Conservation (phyloP, 495 filamentous ascomycete species). For the Penicillium salamii region DNA sequence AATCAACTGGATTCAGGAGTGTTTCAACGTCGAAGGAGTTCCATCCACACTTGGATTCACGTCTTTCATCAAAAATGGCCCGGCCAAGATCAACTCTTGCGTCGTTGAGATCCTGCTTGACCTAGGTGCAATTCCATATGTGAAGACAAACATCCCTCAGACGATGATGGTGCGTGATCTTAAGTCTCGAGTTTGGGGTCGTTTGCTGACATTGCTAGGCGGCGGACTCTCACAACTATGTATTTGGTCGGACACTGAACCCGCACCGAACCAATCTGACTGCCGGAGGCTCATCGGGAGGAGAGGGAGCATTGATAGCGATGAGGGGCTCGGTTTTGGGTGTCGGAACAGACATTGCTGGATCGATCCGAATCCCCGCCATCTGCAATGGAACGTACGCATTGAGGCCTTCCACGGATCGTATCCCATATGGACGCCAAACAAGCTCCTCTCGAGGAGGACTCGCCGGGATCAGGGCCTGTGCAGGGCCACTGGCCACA, state of each 20-base stretch:
- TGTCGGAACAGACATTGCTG: conserved; percentile 64
- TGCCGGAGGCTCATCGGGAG: conserved; percentile 57
- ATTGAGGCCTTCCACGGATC: conserved; percentile 31
- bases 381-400: conserved; percentile 50
- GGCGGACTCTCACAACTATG: conserved; percentile 35
- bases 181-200: too few relatives aligned
- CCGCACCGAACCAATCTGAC: conserved; percentile 15
- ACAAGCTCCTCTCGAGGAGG: conserved; percentile 30
- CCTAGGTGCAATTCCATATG: conserved; percentile 45
- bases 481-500: conserved; percentile 53
- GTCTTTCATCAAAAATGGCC: conserved; percentile 43
- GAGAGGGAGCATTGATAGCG: conserved; percentile 60
- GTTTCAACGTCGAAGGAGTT: conserved; percentile 49
- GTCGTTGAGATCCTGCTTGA: conserved; percentile 20
- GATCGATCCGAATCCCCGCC: conserved; percentile 60
- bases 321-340: conserved; percentile 57
- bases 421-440: conserved; percentile 30
- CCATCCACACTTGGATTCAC: conserved; percentile 26
- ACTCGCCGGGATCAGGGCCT: conserved; percentile 11
- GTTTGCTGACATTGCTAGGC: conserved; percentile 24
- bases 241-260: conserved; percentile 49
- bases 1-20: background rate
- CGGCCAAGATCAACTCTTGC: conserved; percentile 33
- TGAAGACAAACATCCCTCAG: conserved; percentile 57
- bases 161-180: conserved; percentile 30